Conservation (phyloP, 306 rosid genomes). For the Pyrus communis region DNA sequence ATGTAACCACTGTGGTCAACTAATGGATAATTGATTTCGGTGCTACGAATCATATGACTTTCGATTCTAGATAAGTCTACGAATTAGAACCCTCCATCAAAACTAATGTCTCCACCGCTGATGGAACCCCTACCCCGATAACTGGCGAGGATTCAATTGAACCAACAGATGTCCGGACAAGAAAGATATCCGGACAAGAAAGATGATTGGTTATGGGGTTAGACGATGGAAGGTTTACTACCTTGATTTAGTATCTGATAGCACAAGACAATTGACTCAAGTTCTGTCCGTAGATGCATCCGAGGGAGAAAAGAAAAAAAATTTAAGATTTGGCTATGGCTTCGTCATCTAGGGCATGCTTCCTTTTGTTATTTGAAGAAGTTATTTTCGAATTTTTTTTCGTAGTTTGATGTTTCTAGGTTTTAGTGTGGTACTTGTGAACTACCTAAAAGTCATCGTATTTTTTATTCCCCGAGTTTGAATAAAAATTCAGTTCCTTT, state of each 20-base stretch:
- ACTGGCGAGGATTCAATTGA: too few species aligned
- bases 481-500: neutral
- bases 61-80: too few species aligned
- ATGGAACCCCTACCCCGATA: too few species aligned
- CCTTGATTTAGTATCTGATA: neutral
- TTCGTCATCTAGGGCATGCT: neutral
- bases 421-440: neutral
- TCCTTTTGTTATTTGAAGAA: neutral
- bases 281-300: neutral
- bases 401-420: too few species aligned
- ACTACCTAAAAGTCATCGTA: neutral
- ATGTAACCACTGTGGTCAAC: too few species aligned
- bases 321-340: neutral
- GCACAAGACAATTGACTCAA: neutral
- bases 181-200: neutral
- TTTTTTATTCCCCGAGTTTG: too few species aligned
- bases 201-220: neutral
- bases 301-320: neutral
- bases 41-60: too few species aligned
- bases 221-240: neutral
- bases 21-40: too few species aligned
- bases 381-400: too few species aligned
- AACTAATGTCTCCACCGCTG: too few species aligned
- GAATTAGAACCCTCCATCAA: too few species aligned
- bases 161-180: neutral